Evolutionary conservation across 805 yeast species (phyloP), one percentile per base, ranked within the genome.

Genomic region (Debaryomyces castellii): DNA sequence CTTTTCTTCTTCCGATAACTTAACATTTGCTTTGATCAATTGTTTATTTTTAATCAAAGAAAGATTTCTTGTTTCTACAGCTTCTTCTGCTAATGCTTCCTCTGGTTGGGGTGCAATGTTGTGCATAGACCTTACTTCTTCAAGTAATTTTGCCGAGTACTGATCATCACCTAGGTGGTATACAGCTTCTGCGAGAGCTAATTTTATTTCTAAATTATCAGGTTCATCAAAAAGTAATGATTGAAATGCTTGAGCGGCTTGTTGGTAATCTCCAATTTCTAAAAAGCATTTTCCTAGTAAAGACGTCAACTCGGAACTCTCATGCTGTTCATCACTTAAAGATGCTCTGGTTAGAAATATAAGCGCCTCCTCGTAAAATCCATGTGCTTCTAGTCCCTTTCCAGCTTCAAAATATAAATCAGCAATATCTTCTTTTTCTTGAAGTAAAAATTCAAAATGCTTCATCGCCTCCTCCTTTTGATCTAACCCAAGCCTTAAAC

Each of bases 371-470:
- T 77, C 76, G 58, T 78, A 86, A 40, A 80, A 69, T 4, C 89
- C 90, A 36, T 81, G 79, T 16, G 78, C 81, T 47, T 86, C 88
- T 17, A 90, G 66, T 5, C 83, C 83, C 32, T 77, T 73, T 0
- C 96, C 99, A 2, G 92, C 92, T 28, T 85, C 88, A 51, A 74
- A 71, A 55, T 76, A 86, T 43, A 92, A 71, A 67, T 94, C 98
- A 2, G 82, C 71, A 25, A 86, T 80, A 12, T 81, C 88, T 18
- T 82, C 76, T 25, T 77, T 80, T 36, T 80, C 82, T 32, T 76
- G 76, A 37, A 81, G 63, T 10, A 91, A 66, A 49, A 77, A 77
- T 32, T 69, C 69, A 54, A 87, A 85, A 60, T 92, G 97, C 7
- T 63, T 65, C 46, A 83, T 58, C 0, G 97, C 96, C 53, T 91